Conservation (phyloP, 2,329 filamentous ascomycete species). For the Rasamsonia emersonii region DNA sequence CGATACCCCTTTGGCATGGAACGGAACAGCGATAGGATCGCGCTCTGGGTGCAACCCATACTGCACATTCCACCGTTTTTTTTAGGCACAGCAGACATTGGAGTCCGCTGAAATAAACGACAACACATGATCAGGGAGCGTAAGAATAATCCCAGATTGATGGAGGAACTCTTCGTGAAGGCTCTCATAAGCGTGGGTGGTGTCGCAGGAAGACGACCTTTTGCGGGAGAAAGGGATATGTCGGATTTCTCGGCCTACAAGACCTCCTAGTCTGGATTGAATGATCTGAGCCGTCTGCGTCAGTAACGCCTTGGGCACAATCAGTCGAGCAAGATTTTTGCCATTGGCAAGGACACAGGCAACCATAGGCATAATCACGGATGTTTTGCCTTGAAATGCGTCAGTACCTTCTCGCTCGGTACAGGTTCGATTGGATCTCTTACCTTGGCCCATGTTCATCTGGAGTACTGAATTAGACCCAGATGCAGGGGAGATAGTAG, state of each 20-base stretch:
- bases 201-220: constrained; percentile 21
- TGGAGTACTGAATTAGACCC: constrained; percentile 53
- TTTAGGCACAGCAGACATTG: constrained; percentile 50
- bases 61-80: constrained; percentile 59
- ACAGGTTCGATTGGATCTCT: constrained; percentile 5
- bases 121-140: constrained; percentile 55
- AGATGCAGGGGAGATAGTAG: constrained; percentile 49
- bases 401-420: not conserved
- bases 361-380: constrained; percentile 61
- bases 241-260: constrained; percentile 47
- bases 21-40: constrained; percentile 51
- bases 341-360: constrained; percentile 46
- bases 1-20: constrained; percentile 56
- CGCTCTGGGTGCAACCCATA: constrained; percentile 52
- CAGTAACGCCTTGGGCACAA: constrained; percentile 54
- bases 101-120: constrained; percentile 56
- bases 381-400: constrained; percentile 50
- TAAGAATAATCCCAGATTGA: constrained; percentile 47
- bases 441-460: constrained; percentile 58
- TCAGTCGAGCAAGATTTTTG: constrained; percentile 43
- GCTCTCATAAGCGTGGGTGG: constrained; percentile 24
- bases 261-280: constrained; percentile 45
- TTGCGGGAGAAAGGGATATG: constrained; percentile 53
- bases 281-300: constrained; percentile 54
- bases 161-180: constrained; percentile 37